A percentile compares a stretch with the other conserved stretches of the same genome.
phyloP scores from a whole-genome alignment of 2,329 filamentous ascomycete genomes.

The Alternaria hordeiaustralica region DNA sequence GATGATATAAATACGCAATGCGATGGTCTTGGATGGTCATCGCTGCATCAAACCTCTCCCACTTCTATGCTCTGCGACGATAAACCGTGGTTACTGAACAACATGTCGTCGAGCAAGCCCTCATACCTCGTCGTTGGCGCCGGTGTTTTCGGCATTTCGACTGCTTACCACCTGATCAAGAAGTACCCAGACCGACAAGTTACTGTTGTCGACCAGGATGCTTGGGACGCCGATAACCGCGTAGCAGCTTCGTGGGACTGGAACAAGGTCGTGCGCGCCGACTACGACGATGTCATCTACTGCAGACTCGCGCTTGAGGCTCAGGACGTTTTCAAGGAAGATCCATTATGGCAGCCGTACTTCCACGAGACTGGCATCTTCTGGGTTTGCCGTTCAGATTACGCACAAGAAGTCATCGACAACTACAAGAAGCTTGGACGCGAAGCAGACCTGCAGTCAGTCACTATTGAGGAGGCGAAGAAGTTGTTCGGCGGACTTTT shows the following conservation, averaged over 20 bases:
- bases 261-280: conserved; percentile 75
- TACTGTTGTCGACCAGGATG: conserved; percentile 50
- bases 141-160: conserved; percentile 48
- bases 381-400: conserved; percentile 51
- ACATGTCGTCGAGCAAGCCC: conserved; percentile 37
- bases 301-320: conserved; percentile 70
- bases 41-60: conserved; percentile 12
- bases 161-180: conserved; percentile 49
- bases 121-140: conserved; percentile 47
- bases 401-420: conserved; percentile 56
- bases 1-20: conserved; percentile 26
- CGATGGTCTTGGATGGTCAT: conserved; percentile 5
- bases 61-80: conserved; percentile 21
- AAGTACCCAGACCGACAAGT: conserved; percentile 51
- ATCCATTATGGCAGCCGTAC: conserved; percentile 62
- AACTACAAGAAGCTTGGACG: conserved; percentile 60
- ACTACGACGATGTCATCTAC: conserved; percentile 71
- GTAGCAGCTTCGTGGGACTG: conserved; percentile 73
- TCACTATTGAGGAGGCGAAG: conserved; percentile 59
- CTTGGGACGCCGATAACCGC: conserved; percentile 40
- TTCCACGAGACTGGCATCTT: conserved; percentile 62
- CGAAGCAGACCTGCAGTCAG: conserved; percentile 53
- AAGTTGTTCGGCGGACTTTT: conserved; percentile 66
- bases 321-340: conserved; percentile 65
- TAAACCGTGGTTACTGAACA: conserved; percentile 21